A percentile compares a stretch with the other conserved stretches of the same genome.
phyloP scores from a whole-genome alignment of 1,284 basidiomycete species.

The Apiotrichum brassicae region DNA sequence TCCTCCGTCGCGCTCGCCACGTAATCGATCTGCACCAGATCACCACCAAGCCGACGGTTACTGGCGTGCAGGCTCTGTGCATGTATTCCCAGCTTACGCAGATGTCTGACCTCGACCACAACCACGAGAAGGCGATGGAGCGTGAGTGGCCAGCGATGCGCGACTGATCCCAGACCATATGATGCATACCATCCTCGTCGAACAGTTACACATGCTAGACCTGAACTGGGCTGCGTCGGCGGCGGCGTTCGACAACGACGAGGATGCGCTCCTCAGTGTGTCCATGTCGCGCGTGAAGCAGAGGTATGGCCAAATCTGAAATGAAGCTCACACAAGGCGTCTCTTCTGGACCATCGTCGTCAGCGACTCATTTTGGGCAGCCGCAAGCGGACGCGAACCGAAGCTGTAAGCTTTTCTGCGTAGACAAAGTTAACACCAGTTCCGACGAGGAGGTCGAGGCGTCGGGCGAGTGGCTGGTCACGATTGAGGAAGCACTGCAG shows the following conservation, averaged over 20 bases:
- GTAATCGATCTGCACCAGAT: conserved; percentile 31
- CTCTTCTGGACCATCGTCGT: conserved; percentile 33
- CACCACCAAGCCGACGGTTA: conserved; percentile 24
- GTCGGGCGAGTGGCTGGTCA: conserved; percentile 20
- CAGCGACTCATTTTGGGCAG: conserved; percentile 30
- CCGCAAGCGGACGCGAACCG: conserved; percentile 20
- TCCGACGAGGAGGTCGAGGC: conserved; percentile 24
- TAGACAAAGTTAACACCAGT: conserved; percentile 6
- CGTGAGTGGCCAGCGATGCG: conserved; percentile 14
- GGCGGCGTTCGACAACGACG: background rate
- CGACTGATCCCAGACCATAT: conserved; percentile 16
- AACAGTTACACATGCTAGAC: conserved; percentile 29
- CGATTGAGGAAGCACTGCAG: conserved; percentile 14
- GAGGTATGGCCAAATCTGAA: background rate
- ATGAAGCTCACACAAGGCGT: conserved; percentile 10
- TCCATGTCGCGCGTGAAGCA: conserved; percentile 25
- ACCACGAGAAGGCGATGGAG: conserved; percentile 21
- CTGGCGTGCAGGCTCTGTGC: conserved; percentile 30
- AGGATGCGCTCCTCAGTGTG: conserved; percentile 3
- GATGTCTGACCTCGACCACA: conserved; percentile 22
- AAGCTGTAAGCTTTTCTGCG: conserved; percentile 21
- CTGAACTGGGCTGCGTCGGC: conserved; percentile 27
- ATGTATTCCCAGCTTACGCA: conserved; percentile 28
- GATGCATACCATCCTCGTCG: conserved; percentile 25
- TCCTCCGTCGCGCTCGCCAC: conserved; percentile 23